These are phyloP conservation scores for Trifolium fragiferum DNA, from an alignment of 306 rosid species.

Conservation along the genomic window DNA sequence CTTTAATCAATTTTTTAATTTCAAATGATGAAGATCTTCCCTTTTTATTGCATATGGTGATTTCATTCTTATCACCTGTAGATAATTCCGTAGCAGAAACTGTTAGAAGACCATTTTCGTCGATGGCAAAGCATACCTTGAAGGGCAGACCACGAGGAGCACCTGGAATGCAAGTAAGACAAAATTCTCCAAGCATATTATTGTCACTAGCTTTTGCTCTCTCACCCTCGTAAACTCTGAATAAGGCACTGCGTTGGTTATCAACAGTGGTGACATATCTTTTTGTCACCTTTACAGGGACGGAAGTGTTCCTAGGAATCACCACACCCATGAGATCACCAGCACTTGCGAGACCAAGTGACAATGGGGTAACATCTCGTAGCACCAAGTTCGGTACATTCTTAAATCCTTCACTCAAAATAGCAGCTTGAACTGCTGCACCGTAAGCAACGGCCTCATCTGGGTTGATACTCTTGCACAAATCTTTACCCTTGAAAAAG, in stretches of 20 bases:
- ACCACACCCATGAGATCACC: constrained; percentile 38
- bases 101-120: constrained; percentile 51
- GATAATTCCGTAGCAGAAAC: constrained; percentile 52
- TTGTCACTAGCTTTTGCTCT: constrained; percentile 49
- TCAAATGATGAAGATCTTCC: constrained; percentile 33
- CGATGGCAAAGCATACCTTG: constrained; percentile 48
- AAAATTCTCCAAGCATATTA: constrained; percentile 47
- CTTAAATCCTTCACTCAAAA: constrained; percentile 49
- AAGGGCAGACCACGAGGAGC: constrained; percentile 49
- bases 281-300: constrained; percentile 38
- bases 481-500: no score
- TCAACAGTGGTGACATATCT: constrained; percentile 31
- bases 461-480: no score
- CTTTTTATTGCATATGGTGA: constrained; percentile 48
- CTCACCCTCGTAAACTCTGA: constrained; percentile 58
- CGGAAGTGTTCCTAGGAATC: constrained; percentile 53
- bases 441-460: constrained; percentile 53
- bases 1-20: constrained; percentile 7
- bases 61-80: constrained; percentile 40
- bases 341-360: background rate
- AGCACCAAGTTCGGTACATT: constrained; percentile 48
- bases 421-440: constrained; percentile 66
- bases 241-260: constrained; percentile 26
- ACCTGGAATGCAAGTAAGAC: constrained; percentile 36
- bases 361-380: constrained; percentile 57